phyloP scores from a whole-genome alignment of 441 rosid species.

The Eutrema salsugineum region DNA sequence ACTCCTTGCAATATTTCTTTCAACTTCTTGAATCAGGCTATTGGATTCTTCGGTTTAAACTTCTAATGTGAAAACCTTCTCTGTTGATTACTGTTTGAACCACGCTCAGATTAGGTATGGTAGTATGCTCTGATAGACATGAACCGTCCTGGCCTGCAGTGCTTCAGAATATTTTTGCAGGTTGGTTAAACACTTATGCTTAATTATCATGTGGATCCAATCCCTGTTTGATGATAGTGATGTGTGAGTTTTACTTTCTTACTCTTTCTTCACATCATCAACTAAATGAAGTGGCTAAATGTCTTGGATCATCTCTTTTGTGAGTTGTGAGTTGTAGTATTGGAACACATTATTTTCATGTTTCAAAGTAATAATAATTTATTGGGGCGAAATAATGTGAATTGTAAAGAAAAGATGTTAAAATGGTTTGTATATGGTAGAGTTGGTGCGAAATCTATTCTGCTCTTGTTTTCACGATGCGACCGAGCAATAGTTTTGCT shows the following conservation, averaged over 20 bases:
- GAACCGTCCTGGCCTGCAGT: neutral
- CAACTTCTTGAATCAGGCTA: slow-evolving; percentile 1
- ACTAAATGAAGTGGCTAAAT: neutral
- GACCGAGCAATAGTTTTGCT: neutral
- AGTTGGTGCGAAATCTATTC: slow-evolving; percentile 6
- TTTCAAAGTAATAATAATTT: neutral
- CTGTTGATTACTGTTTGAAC: neutral
- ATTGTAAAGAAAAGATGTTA: neutral
- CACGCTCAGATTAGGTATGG: neutral
- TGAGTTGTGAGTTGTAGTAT: neutral
- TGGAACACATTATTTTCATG: neutral
- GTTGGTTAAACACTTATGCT: neutral
- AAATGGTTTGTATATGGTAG: neutral
- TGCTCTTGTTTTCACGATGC: neutral
- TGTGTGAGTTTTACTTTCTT: slow-evolving; percentile 6
- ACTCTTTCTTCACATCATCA: slow-evolving; percentile 1
- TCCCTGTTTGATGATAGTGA: neutral
- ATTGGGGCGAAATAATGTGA: neutral
- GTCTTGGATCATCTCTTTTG: neutral
- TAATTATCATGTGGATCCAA: neutral
- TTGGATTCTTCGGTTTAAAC: neutral
- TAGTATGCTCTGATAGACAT: neutral
- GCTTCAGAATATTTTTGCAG: neutral
- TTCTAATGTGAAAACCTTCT: neutral
- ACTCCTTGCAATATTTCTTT: neutral